These are phyloP conservation scores for Clonostachys solani DNA, from an alignment of 2,329 filamentous ascomycete genomes.

Conservation along the genomic window DNA sequence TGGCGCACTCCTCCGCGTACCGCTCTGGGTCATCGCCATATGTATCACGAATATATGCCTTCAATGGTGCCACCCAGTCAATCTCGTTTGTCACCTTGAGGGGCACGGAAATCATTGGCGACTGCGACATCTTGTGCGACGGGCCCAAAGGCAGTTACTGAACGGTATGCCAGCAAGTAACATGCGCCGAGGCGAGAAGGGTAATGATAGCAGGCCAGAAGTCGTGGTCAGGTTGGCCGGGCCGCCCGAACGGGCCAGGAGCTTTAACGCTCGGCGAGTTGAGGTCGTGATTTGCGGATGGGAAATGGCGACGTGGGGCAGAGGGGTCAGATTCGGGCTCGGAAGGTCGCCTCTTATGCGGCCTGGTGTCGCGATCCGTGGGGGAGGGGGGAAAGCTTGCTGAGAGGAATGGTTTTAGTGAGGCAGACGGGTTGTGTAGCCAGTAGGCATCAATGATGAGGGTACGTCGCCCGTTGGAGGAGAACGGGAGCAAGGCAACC, in stretches of 20 bases:
- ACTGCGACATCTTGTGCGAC: conserved; percentile 62
- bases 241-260: neutral
- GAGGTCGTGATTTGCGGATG: conserved; percentile 3
- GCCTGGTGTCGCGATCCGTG: conserved; percentile 13
- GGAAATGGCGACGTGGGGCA: conserved; percentile 1
- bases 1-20: conserved; percentile 92
- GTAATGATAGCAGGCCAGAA: neutral
- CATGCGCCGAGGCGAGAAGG: neutral
- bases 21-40: conserved; percentile 97
- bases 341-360: conserved; percentile 22
- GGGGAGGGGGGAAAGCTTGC: neutral
- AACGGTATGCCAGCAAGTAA: neutral
- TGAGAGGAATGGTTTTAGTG: neutral
- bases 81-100: conserved; percentile 95
- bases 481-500: no score
- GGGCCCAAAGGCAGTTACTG: neutral
- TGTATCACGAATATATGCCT: conserved; percentile 86
- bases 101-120: conserved; percentile 92
- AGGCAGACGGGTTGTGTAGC: neutral
- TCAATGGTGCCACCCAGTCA: conserved; percentile 91
- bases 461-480: no score
- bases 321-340: conserved; percentile 7
- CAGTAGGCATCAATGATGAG: no score
- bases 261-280: neutral
- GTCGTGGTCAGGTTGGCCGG: neutral